Evolutionary conservation across 352 stramenopile species (phyloP).

Genomic region (Pythium rhizo-oryzae): DNA sequence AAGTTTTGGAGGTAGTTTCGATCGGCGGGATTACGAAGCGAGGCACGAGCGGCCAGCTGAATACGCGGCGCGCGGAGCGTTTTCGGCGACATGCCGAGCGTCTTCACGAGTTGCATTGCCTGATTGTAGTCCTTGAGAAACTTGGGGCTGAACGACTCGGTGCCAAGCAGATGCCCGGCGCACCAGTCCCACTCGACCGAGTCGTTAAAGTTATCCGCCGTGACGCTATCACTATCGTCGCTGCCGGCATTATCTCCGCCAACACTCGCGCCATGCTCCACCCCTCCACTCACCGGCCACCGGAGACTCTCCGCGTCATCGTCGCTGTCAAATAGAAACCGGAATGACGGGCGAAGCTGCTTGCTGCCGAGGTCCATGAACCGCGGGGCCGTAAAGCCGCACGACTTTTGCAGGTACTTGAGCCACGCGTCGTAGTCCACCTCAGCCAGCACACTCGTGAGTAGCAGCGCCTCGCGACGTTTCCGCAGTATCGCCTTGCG

Average conservation of each 20-base stretch:
- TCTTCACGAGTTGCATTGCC: neutral
- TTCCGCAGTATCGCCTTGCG: neutral
- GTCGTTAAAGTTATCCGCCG: too few species aligned
- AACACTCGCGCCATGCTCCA: too few species aligned
- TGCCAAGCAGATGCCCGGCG: too few species aligned
- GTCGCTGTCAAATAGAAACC: neutral
- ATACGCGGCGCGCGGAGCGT: neutral
- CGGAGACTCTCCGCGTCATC: too few species aligned
- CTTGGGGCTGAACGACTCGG: neutral
- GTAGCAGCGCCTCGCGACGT: neutral
- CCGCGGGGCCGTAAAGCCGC: neutral
- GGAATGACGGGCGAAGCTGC: neutral
- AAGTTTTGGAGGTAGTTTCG: neutral
- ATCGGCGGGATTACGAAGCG: neutral
- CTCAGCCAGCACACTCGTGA: neutral
- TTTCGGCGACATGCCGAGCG: neutral
- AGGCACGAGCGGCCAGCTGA: neutral
- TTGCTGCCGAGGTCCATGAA: neutral
- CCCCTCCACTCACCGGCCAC: too few species aligned
- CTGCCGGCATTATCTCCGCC: too few species aligned
- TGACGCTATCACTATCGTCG: too few species aligned
- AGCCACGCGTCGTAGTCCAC: conserved; percentile 7
- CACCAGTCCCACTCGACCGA: neutral
- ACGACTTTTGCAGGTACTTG: neutral
- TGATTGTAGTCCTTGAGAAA: neutral